Evolutionary conservation across 352 stramenopile genomes (phyloP), one percentile per base, ranked within the genome.

Genomic region (Aphanomyces euteiches): DNA sequence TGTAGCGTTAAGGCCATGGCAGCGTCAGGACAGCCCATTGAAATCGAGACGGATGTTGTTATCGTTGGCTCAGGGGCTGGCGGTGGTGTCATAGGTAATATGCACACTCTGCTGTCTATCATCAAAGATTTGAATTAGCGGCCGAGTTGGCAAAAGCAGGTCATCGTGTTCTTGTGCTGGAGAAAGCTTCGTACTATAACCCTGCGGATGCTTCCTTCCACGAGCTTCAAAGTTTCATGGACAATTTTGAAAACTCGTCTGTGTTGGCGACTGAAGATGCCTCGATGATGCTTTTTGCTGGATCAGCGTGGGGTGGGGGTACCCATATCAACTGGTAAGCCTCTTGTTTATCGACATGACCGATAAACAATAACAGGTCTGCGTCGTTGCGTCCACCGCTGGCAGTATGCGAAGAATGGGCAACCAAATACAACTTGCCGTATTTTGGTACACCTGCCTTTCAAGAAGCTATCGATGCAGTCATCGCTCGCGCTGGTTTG

Each of bases 381-480:
- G 72, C 60, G 53, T 71, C 57, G 43, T 61, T 72, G n/a, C 54
- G 61, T 12, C 41, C 66, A 8, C 72, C 74, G 17, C 45, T 47
- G 34, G 21, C 61, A 19, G 72, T 78, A 15, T 53, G 60, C 17
- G 15, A 75, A 28, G 74, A 78, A 57, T 78, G 74, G 74, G 70
- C 66, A 10, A 54, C 58, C 0, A 65, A 36, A n/a, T 60, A 72
- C 36, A 59, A 47, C 7, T 47, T 78, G 21, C 38, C 50, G 36
- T 39, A 74, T n/a, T 77, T 77, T 73, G 7, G 7, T 28, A 21
- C 57, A 48, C 15, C 56, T 5, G 45, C 45, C 53, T 61, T 63
- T 67, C 59, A 77, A 39, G 41, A 15, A 17, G 41, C 45, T 28
- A 40, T 78, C 50, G 45, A 48, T 5, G 5, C 45, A n/a, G 43